Conservation (phyloP, 2,329 filamentous ascomycete species). For the Orbilia brochopaga region DNA sequence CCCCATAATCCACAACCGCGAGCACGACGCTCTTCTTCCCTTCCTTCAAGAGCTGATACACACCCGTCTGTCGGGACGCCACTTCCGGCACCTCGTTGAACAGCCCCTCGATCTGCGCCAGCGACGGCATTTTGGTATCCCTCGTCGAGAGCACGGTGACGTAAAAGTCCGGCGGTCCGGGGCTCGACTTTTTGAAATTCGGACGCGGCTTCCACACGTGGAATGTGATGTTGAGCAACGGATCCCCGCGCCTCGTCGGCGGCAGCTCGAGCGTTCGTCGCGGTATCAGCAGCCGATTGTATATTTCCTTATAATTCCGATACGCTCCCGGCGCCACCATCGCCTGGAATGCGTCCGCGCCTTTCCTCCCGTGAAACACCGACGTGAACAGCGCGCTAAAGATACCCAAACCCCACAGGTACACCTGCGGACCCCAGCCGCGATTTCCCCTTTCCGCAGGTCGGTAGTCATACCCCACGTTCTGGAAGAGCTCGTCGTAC, state of each 20-base stretch:
- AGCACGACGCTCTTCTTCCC: slow-evolving; percentile 83
- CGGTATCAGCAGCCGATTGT: slow-evolving; percentile 31
- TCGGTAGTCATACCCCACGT: slow-evolving; percentile 51
- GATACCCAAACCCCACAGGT: slow-evolving; percentile 29
- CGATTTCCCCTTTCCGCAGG: neutral
- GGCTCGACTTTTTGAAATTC: slow-evolving; percentile 78
- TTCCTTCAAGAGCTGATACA: slow-evolving; percentile 81
- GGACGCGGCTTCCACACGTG: slow-evolving; percentile 78
- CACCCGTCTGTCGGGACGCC: slow-evolving; percentile 63
- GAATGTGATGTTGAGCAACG: slow-evolving; percentile 72
- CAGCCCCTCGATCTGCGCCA: slow-evolving; percentile 73
- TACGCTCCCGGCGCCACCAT: slow-evolving; percentile 32
- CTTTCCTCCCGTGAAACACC: slow-evolving; percentile 28
- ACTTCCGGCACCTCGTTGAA: slow-evolving; percentile 71
- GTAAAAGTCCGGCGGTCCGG: slow-evolving; percentile 79
- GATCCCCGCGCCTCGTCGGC: neutral
- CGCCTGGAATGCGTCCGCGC: slow-evolving; percentile 28
- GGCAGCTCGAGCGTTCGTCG: slow-evolving; percentile 49
- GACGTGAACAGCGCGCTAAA: slow-evolving; percentile 27
- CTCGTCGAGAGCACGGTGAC: slow-evolving; percentile 81
- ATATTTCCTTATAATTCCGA: slow-evolving; percentile 34
- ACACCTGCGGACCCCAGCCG: slow-evolving; percentile 14
- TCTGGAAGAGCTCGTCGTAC: slow-evolving; percentile 52
- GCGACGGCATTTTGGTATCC: slow-evolving; percentile 72
- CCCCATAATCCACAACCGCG: slow-evolving; percentile 85